A percentile compares a stretch with the other conserved stretches of the same genome.
These are phyloP conservation scores for Inga oerstediana DNA, from an alignment of 306 rosid species.

Conservation along the genomic window DNA sequence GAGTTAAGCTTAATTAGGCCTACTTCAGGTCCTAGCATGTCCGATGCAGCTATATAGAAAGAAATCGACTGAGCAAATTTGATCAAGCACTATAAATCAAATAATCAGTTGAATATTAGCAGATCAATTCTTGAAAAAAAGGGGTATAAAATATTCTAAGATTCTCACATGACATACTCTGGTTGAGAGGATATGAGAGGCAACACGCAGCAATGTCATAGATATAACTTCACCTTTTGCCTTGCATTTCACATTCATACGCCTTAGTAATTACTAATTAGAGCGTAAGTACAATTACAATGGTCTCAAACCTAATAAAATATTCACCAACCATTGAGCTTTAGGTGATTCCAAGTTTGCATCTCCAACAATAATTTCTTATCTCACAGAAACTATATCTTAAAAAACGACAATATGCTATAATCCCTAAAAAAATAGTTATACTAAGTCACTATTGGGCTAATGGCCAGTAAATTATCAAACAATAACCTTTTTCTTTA, in stretches of 20 bases:
- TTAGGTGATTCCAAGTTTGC: neutral
- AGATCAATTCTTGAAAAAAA: neutral
- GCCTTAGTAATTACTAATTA: neutral
- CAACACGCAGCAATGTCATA: neutral
- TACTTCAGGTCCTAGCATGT: neutral
- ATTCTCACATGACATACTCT: neutral
- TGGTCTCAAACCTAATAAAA: neutral
- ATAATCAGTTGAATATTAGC: neutral
- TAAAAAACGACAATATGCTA: neutral
- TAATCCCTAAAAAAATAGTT: neutral
- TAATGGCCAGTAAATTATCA: neutral
- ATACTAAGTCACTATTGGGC: neutral
- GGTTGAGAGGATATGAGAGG: conserved; percentile 1
- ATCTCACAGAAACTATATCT: neutral
- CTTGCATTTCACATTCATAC: neutral
- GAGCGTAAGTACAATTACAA: neutral
- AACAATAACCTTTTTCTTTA: neutral
- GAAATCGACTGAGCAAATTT: neutral
- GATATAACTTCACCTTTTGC: neutral
- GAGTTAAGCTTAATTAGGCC: neutral
- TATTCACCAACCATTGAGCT: neutral
- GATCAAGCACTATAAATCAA: neutral
- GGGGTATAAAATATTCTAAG: neutral
- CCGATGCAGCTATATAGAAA: neutral
- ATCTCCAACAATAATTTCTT: neutral